These are phyloP conservation scores for Ceratocystis huliohia DNA, from an alignment of 2,329 filamentous ascomycete genomes.

Conservation along the genomic window DNA sequence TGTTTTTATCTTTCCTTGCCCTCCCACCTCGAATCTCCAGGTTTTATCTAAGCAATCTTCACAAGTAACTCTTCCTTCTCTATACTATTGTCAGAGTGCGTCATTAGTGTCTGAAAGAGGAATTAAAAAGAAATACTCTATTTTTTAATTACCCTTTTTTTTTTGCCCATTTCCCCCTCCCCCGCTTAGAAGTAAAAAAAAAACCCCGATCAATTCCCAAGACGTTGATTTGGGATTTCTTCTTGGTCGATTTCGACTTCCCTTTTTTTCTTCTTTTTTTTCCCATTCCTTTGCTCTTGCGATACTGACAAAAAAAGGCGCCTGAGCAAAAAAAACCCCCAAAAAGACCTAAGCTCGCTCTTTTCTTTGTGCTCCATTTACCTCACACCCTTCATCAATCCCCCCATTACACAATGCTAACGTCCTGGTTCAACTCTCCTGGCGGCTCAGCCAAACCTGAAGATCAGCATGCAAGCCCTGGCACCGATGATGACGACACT, in stretches of 20 bases:
- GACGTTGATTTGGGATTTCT: not conserved
- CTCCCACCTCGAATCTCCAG: not conserved
- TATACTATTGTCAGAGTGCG: slow-evolving; percentile 2
- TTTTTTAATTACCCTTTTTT: not conserved
- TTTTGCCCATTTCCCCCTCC: not conserved
- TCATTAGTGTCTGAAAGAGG: slow-evolving; percentile 7
- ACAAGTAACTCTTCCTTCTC: not conserved
- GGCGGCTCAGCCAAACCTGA: slow-evolving; percentile 27
- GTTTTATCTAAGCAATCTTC: not conserved
- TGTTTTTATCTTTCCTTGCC: too few relatives aligned
- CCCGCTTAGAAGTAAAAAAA: not conserved
- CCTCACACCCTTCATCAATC: not conserved
- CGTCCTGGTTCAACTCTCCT: slow-evolving; percentile 28
- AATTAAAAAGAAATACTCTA: not conserved
- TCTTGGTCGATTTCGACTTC: not conserved
- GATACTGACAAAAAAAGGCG: not conserved
- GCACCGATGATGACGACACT: slow-evolving; percentile 50
- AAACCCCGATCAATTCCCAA: not conserved
- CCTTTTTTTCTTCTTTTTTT: slow-evolving; percentile 3
- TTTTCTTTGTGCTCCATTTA: not conserved
- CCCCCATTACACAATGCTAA: slow-evolving; percentile 29
- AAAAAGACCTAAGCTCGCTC: not conserved
- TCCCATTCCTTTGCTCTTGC: not conserved
- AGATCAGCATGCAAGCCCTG: slow-evolving; percentile 39
- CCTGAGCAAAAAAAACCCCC: too few relatives aligned